A percentile compares a stretch with the other conserved stretches of the same genome.
These are phyloP conservation scores for Ramaria sp. DNA, from an alignment of 768 basidiomycete species.

Conservation along the genomic window DNA sequence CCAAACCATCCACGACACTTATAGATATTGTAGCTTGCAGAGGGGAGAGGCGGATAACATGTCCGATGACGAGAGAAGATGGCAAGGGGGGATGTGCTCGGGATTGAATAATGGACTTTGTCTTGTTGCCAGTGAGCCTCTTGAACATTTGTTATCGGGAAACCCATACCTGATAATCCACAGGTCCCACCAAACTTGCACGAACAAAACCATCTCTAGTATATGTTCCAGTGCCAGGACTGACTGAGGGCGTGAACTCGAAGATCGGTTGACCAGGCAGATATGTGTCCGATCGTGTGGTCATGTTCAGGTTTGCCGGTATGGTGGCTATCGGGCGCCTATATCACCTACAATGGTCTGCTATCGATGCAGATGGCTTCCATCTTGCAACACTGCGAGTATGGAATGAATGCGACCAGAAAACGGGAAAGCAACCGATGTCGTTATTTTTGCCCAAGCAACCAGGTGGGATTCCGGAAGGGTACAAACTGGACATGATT, in stretches of 20 bases:
- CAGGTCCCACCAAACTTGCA: constrained; percentile 62
- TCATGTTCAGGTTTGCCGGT: no score
- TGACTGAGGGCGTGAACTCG: no score
- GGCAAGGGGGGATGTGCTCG: constrained; percentile 66
- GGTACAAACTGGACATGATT: constrained; percentile 84
- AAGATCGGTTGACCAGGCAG: constrained; percentile 73
- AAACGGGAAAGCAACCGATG: constrained; percentile 39
- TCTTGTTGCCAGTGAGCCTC: constrained; percentile 27
- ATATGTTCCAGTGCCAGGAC: constrained; percentile 57
- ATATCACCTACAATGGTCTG: no score
- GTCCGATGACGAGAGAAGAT: constrained; percentile 72
- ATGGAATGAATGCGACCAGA: constrained; percentile 39
- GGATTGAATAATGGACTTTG: constrained; percentile 48
- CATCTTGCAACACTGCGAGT: constrained; percentile 82
- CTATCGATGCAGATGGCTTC: constrained; percentile 59
- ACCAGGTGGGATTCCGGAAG: constrained; percentile 27
- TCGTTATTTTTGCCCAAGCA: constrained; percentile 38
- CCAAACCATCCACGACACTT: constrained; percentile 77
- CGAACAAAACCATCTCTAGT: constrained; percentile 49
- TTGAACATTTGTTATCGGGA: constrained; percentile 10
- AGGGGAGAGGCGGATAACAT: constrained; percentile 74
- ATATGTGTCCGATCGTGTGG: constrained; percentile 27
- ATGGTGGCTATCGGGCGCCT: no score
- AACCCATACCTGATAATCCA: constrained; percentile 52
- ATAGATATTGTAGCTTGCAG: constrained; percentile 77